phyloP scores from a whole-genome alignment of 495 filamentous ascomycete genomes.

The Tuber indicum region DNA sequence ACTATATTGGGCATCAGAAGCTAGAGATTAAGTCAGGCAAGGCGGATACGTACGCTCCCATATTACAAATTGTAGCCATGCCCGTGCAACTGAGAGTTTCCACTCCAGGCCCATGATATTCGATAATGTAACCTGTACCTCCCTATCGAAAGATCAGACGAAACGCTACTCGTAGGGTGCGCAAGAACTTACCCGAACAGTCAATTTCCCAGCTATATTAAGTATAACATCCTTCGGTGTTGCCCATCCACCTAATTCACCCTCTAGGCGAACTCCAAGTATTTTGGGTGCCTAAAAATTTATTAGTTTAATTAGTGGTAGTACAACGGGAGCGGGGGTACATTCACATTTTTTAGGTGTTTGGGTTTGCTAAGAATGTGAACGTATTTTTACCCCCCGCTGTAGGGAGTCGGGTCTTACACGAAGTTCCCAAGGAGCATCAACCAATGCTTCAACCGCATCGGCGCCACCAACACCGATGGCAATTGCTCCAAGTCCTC shows the following conservation, averaged over 20 bases:
- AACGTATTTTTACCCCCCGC: too few species aligned
- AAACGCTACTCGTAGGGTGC: constrained; percentile 1
- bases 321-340: too few species aligned
- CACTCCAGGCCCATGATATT: constrained; percentile 86
- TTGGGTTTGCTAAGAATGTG: too few species aligned
- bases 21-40: constrained; percentile 8
- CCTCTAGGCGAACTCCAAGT: constrained; percentile 77
- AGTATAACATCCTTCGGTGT: constrained; percentile 94
- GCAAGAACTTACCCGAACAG: constrained; percentile 55
- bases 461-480: constrained; percentile 98
- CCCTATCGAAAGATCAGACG: constrained; percentile 48
- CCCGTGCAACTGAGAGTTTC: constrained; percentile 84
- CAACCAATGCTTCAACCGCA: constrained; percentile 92
- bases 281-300: constrained; percentile 67
- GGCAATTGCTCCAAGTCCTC: constrained; percentile 85
- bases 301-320: constrained; percentile 1
- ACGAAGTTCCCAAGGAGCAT: constrained; percentile 84
- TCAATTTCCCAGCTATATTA: constrained; percentile 78
- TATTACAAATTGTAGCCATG: constrained; percentile 89
- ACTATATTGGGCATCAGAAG: constrained; percentile 44
- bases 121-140: constrained; percentile 88
- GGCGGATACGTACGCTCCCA: constrained; percentile 51
- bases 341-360: too few species aligned
- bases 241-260: constrained; percentile 80
- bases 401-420: constrained; percentile 40